Percentiles rank a stretch among this genome's conserved stretches.
phyloP scores from a whole-genome alignment of 192 early-diverging fungal genomes.

The Coemansia sp. region DNA sequence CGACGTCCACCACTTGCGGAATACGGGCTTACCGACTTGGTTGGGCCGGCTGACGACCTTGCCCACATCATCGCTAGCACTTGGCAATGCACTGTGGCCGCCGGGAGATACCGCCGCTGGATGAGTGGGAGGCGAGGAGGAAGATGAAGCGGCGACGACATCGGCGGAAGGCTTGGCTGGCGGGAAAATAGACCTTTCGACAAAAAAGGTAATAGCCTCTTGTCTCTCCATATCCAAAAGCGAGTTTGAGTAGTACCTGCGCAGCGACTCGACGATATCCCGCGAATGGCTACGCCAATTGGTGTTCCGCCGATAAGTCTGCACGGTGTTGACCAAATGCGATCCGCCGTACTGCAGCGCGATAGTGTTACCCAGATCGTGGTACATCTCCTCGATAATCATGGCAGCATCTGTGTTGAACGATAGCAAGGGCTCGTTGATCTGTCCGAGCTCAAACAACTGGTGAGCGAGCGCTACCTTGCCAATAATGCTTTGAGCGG shows the following conservation, averaged over 20 bases:
- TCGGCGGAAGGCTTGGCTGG: neutral
- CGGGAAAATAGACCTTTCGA: constrained; percentile 53
- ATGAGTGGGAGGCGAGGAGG: too few relatives aligned
- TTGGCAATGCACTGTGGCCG: neutral
- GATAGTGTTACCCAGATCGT: constrained; percentile 97
- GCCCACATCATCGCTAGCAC: neutral
- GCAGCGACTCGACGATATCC: constrained; percentile 94
- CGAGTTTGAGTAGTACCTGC: constrained; percentile 92
- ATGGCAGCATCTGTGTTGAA: constrained; percentile 95
- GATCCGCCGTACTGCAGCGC: constrained; percentile 96
- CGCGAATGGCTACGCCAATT: constrained; percentile 94
- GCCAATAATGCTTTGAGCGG: constrained; percentile 94
- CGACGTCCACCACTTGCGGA: constrained; percentile 46
- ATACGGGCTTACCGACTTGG: constrained; percentile 44
- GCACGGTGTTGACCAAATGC: constrained; percentile 97
- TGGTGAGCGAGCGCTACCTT: constrained; percentile 94
- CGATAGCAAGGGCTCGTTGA: constrained; percentile 73
- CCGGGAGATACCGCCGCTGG: neutral
- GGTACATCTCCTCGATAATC: constrained; percentile 96
- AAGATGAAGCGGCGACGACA: neutral
- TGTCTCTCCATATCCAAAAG: constrained; percentile 98
- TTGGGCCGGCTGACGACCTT: constrained; percentile 21
- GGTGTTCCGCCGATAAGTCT: constrained; percentile 94
- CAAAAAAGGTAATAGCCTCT: constrained; percentile 90
- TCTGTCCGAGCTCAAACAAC: constrained; percentile 86